Percentiles rank a stretch among this genome's conserved stretches.
Evolutionary conservation across 306 rosid genomes (phyloP).

Genomic region (Boehmeria nivea): DNA sequence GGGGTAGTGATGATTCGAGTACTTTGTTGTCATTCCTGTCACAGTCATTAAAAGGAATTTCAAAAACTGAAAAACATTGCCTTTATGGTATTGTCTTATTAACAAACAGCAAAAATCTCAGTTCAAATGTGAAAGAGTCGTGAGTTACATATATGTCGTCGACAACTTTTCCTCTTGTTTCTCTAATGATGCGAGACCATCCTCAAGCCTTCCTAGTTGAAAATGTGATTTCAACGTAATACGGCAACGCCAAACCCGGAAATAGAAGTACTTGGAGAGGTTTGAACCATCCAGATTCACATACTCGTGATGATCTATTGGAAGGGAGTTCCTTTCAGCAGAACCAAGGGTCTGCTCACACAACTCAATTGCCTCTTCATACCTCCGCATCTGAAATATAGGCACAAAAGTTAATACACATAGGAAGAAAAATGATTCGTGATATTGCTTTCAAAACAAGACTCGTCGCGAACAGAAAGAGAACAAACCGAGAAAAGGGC

Average conservation of each 20-base stretch:
- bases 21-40: slow-evolving; percentile 66
- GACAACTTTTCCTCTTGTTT: slow-evolving; percentile 55
- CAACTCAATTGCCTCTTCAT: slow-evolving; percentile 75
- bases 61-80: slow-evolving; percentile 14
- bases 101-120: too few species aligned
- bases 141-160: slow-evolving; percentile 49
- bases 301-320: slow-evolving; percentile 22
- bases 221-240: slow-evolving; percentile 63
- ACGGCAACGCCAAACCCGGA: slow-evolving; percentile 79
- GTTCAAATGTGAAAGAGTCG: too few species aligned
- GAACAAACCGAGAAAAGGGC: slow-evolving; percentile 66
- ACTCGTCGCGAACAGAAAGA: slow-evolving; percentile 22
- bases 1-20: slow-evolving; percentile 58
- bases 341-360: slow-evolving; percentile 69
- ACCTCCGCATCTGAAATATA: slow-evolving; percentile 64
- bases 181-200: slow-evolving; percentile 74
- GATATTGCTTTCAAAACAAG: slow-evolving; percentile 10
- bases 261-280: slow-evolving; percentile 42
- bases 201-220: slow-evolving; percentile 79
- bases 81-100: too few species aligned
- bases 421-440: not conserved
- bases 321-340: slow-evolving; percentile 71
- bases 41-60: slow-evolving; percentile 27
- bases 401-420: slow-evolving; percentile 33
- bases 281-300: slow-evolving; percentile 41